These are phyloP conservation scores for Aurifilum marmelostoma DNA, from an alignment of 2,329 filamentous ascomycete genomes.

Conservation along the genomic window DNA sequence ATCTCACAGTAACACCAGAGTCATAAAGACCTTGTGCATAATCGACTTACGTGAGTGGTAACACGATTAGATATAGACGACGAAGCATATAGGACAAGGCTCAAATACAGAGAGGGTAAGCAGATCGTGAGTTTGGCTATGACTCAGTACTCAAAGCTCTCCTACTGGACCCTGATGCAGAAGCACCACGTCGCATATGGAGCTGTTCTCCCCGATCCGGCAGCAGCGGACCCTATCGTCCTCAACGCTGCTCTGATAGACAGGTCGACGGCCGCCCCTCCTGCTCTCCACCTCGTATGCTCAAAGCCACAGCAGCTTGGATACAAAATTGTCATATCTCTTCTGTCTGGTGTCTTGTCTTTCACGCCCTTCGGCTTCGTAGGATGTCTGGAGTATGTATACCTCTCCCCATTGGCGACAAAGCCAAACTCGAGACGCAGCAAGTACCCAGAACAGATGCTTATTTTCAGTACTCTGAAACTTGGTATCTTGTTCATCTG, in stretches of 20 bases:
- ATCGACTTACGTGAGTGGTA: neutral
- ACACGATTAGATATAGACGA: neutral
- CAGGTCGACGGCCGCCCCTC: neutral
- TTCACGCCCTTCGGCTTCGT: neutral
- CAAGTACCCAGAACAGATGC: neutral
- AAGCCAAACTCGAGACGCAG: neutral
- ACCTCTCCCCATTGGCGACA: neutral
- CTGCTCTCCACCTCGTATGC: neutral
- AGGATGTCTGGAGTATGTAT: neutral
- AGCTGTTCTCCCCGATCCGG: neutral
- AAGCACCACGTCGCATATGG: neutral
- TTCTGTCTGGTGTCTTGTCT: neutral
- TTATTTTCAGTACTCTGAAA: neutral
- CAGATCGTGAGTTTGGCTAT: neutral
- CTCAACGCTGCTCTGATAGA: neutral
- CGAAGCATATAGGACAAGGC: neutral
- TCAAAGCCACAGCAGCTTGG: neutral
- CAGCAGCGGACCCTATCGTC: neutral
- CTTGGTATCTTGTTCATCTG: constrained; percentile 40
- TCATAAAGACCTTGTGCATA: neutral
- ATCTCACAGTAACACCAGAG: neutral
- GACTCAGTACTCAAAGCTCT: neutral
- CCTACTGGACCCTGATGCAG: neutral
- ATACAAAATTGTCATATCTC: neutral
- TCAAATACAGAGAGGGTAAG: neutral